Evolutionary conservation across 306 rosid species (phyloP).

Genomic region (Senna tora): DNA sequence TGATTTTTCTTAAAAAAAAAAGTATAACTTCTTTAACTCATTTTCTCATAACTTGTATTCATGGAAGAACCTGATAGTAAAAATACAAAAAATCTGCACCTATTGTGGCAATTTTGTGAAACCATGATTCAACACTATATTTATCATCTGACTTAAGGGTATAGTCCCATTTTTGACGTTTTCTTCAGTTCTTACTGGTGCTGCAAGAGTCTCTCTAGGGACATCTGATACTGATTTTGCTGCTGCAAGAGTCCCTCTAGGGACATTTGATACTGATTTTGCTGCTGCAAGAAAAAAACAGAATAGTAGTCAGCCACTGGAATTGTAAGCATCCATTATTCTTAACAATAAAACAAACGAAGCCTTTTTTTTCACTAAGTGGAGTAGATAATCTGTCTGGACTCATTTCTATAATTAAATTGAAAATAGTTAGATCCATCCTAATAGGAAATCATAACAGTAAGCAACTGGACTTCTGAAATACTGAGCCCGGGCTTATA

Average conservation of each 20-base stretch:
- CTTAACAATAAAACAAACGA: too few relatives aligned
- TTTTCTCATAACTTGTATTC: too few relatives aligned
- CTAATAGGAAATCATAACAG: slow-evolving; percentile 3
- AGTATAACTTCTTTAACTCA: too few relatives aligned
- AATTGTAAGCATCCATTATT: slow-evolving; percentile 1
- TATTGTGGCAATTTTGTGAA: neutral
- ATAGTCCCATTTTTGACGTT: slow-evolving; percentile 41
- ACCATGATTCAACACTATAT: neutral
- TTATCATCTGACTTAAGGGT: neutral
- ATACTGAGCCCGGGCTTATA: neutral
- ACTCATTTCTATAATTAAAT: too few relatives aligned
- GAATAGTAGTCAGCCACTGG: slow-evolving; percentile 21
- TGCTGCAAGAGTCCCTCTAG: neutral
- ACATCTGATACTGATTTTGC: slow-evolving; percentile 19
- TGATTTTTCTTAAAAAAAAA: too few relatives aligned
- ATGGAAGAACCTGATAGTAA: too few relatives aligned
- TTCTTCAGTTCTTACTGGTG: slow-evolving; percentile 38
- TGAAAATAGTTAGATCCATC: too few relatives aligned
- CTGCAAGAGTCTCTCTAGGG: neutral
- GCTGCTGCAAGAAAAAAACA: slow-evolving; percentile 46
- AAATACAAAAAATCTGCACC: too few relatives aligned
- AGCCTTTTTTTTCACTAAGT: too few relatives aligned
- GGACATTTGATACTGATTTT: too few relatives aligned
- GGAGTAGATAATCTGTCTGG: too few relatives aligned
- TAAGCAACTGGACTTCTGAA: slow-evolving; percentile 12